These are phyloP conservation scores for Artomyces pyxidatus DNA, from an alignment of 768 basidiomycete genomes.

Conservation along the genomic window DNA sequence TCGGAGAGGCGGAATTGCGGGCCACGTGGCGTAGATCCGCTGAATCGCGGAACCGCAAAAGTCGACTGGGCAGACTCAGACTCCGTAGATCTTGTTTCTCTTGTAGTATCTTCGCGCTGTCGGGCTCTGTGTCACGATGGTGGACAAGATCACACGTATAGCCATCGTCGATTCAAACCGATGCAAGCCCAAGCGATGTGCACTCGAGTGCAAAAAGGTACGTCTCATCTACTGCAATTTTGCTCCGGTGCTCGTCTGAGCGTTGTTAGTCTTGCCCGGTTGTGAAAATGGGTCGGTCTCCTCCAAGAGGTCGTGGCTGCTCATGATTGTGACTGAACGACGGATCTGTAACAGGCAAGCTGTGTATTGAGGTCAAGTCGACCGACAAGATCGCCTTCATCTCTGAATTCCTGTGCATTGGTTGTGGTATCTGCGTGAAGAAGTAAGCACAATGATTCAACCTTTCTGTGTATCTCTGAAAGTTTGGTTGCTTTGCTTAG, in stretches of 20 bases:
- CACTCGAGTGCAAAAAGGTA: conserved; percentile 98
- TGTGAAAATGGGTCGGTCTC: conserved; percentile 82
- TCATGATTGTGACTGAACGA: conserved; percentile 2
- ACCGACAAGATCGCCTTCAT: conserved; percentile 98
- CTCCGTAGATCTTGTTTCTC: background rate
- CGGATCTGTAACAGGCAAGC: conserved; percentile 55
- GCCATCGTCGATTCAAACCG: conserved; percentile 89
- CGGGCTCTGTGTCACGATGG: conserved; percentile 39
- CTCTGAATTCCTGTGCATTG: conserved; percentile 97
- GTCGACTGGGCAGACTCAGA: background rate
- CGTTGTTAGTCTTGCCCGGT: conserved; percentile 79
- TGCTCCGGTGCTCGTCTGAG: conserved; percentile 6
- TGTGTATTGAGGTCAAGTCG: conserved; percentile 97
- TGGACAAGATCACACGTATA: conserved; percentile 96
- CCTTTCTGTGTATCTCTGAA: background rate
- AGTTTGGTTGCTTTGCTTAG: conserved; percentile 31
- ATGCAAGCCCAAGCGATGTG: conserved; percentile 95
- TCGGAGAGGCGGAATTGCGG: conserved; percentile 3
- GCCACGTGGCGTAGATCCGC: background rate
- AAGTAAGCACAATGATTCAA: conserved; percentile 51
- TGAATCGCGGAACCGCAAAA: conserved; percentile 3
- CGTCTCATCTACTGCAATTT: conserved; percentile 11
- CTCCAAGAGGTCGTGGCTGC: background rate
- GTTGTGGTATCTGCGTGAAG: conserved; percentile 99
- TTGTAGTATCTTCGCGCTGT: background rate